phyloP scores from a whole-genome alignment of 1,284 basidiomycete species.

The Austropuccinia psidii region DNA sequence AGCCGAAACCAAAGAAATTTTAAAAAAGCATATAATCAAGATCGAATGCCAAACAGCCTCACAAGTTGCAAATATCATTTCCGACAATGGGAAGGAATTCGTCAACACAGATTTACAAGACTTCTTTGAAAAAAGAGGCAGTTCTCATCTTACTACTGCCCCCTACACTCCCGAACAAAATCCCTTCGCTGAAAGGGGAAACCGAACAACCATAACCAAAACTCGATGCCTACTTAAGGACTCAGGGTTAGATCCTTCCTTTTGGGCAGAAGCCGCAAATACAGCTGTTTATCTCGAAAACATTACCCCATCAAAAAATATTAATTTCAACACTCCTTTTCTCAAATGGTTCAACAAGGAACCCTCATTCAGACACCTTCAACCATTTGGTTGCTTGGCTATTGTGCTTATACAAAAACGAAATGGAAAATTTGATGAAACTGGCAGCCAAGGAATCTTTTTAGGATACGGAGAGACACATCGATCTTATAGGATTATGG shows the following conservation, averaged over 20 bases:
- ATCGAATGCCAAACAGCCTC: not conserved
- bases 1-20: not conserved
- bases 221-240: slow-evolving; percentile 43
- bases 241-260: slow-evolving; percentile 42
- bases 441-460: not conserved
- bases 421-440: not conserved
- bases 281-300: slow-evolving; percentile 43
- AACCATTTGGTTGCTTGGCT: not conserved
- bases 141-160: slow-evolving; percentile 44
- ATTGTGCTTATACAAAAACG: not conserved
- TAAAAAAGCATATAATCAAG: not conserved
- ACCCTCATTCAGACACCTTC: not conserved
- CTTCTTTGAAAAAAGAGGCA: slow-evolving; percentile 45
- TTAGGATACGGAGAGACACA: not conserved
- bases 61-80: not conserved
- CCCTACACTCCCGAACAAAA: slow-evolving; percentile 49
- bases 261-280: slow-evolving; percentile 47
- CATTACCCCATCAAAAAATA: not conserved
- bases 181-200: slow-evolving; percentile 44
- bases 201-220: slow-evolving; percentile 44
- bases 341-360: not conserved
- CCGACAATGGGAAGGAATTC: not conserved
- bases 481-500: not conserved
- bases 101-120: slow-evolving; percentile 13
- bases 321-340: not conserved